A percentile compares a stretch with the other conserved stretches of the same genome.
Conservation (phyloP, 176 grass and related monocot genomes). For the Cocos nucifera region DNA sequence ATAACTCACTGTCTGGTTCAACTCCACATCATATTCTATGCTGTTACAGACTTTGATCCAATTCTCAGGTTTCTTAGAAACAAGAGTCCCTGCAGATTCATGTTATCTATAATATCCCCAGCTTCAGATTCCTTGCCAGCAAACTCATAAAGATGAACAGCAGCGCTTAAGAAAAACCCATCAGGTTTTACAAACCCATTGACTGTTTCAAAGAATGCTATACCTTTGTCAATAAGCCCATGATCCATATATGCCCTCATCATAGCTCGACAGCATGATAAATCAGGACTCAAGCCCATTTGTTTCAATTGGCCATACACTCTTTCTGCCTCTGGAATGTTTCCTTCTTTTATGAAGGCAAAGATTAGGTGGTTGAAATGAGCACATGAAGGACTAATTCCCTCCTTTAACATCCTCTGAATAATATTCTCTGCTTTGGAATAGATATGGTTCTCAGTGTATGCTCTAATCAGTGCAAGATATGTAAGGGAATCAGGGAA, state of each 20-base stretch:
- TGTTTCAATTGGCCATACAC: conserved; percentile 42
- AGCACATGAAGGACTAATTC: conserved; percentile 34
- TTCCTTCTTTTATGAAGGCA: conserved; percentile 49
- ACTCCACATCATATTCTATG: neutral
- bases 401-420: conserved; percentile 34
- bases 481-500: conserved; percentile 60
- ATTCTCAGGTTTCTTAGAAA: conserved; percentile 62
- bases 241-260: conserved; percentile 66
- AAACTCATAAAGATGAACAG: conserved; percentile 59
- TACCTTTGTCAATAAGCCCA: conserved; percentile 41
- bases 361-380: conserved; percentile 81
- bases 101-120: conserved; percentile 38
- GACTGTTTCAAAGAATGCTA: conserved; percentile 51
- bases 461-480: conserved; percentile 48
- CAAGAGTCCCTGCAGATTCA: conserved; percentile 30
- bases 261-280: conserved; percentile 63
- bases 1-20: no score
- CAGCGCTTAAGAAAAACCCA: conserved; percentile 65
- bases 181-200: conserved; percentile 45
- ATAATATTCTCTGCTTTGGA: conserved; percentile 46
- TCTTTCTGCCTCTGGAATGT: conserved; percentile 44
- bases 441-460: conserved; percentile 37
- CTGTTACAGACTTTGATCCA: conserved; percentile 33
- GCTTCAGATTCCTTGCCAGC: conserved; percentile 39
- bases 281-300: conserved; percentile 35